Conservation (phyloP, 2,329 filamentous ascomycete species). For the Drechslerella stenobrocha region DNA sequence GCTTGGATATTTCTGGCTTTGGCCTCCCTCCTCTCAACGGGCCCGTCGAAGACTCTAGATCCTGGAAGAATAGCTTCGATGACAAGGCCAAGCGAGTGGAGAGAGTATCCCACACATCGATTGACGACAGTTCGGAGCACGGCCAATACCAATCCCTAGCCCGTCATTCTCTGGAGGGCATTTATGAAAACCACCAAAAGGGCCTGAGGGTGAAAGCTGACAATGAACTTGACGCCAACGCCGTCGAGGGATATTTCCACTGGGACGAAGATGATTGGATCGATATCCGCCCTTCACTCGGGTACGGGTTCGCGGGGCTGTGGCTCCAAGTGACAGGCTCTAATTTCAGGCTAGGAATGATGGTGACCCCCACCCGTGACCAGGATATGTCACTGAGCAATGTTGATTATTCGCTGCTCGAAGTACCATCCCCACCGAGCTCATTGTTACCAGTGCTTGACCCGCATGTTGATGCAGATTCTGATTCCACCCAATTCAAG, state of each 20-base stretch:
- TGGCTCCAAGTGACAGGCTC: constrained; percentile 42
- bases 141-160: constrained; percentile 28
- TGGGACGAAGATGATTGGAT: constrained; percentile 37
- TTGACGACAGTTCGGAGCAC: constrained; percentile 42
- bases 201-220: constrained; percentile 28
- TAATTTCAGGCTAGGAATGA: constrained; percentile 42
- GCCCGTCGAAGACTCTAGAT: constrained; percentile 31
- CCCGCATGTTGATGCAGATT: constrained; percentile 23
- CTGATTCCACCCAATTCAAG: constrained; percentile 20
- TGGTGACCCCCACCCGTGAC: constrained; percentile 22
- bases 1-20: constrained; percentile 35
- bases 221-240: constrained; percentile 26
- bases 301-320: constrained; percentile 40
- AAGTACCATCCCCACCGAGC: constrained; percentile 22
- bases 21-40: constrained; percentile 36
- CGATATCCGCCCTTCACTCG: constrained; percentile 31
- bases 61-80: constrained; percentile 40
- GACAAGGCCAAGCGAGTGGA: constrained; percentile 34
- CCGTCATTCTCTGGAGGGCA: constrained; percentile 33
- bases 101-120: constrained; percentile 35
- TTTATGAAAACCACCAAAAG: constrained; percentile 36
- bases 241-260: constrained; percentile 35
- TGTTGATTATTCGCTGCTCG: constrained; percentile 34
- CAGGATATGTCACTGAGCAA: constrained; percentile 10
- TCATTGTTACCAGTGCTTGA: constrained; percentile 33